These are phyloP conservation scores for Ophiostoma sp. DNA, from an alignment of 2,329 filamentous ascomycete species.

Conservation along the genomic window DNA sequence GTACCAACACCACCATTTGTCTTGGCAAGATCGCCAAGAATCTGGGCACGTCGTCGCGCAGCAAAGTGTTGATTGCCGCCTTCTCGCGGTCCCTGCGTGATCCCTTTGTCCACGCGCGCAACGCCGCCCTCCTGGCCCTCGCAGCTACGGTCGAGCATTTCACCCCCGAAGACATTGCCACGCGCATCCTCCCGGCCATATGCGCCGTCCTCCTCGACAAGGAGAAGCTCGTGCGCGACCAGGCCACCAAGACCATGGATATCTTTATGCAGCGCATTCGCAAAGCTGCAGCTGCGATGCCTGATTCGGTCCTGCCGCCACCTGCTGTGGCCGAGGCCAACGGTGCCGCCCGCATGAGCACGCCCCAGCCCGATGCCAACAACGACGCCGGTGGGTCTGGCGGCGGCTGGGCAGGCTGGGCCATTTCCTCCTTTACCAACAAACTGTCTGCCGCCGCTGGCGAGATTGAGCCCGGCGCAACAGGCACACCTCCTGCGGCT, in stretches of 20 bases:
- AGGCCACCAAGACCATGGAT: slow-evolving; percentile 86
- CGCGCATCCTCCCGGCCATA: slow-evolving; percentile 77
- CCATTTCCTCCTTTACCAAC: slow-evolving; percentile 97
- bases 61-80: slow-evolving; percentile 89
- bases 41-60: slow-evolving; percentile 72
- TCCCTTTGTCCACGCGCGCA: slow-evolving; percentile 91
- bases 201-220: slow-evolving; percentile 88
- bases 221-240: slow-evolving; percentile 90
- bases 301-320: slow-evolving; percentile 75
- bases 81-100: slow-evolving; percentile 88
- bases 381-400: slow-evolving; percentile 65
- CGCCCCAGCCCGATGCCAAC: slow-evolving; percentile 38
- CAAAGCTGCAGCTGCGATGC: slow-evolving; percentile 74
- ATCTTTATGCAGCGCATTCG: slow-evolving; percentile 79
- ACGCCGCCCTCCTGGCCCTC: slow-evolving; percentile 83
- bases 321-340: slow-evolving; percentile 40
- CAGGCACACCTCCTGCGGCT: slow-evolving; percentile 42
- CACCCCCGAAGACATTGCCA: slow-evolving; percentile 83
- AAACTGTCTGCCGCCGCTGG: slow-evolving; percentile 82
- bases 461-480: slow-evolving; percentile 66
- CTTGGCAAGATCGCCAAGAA: slow-evolving; percentile 94
- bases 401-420: slow-evolving; percentile 88
- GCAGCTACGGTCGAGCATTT: slow-evolving; percentile 84
- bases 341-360: slow-evolving; percentile 43
- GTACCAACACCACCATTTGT: slow-evolving; percentile 97